These are phyloP conservation scores for Circinella minor DNA, from an alignment of 371 early-diverging fungal species.

Conservation along the genomic window DNA sequence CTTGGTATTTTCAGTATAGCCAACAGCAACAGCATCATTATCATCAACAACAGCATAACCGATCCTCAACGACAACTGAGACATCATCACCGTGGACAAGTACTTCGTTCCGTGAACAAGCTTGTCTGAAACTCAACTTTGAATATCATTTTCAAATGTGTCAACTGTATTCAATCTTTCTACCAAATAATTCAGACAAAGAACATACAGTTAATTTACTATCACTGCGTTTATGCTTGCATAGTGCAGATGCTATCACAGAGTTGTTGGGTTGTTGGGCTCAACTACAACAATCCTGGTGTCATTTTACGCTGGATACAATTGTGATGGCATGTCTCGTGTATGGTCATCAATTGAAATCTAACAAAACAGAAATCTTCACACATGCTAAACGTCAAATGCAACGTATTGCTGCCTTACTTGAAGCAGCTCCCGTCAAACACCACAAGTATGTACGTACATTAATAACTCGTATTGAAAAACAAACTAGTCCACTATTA, in stretches of 20 bases:
- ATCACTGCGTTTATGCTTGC: conserved; percentile 34
- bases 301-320: conserved; percentile 54
- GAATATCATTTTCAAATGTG: conserved; percentile 55
- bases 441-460: conserved; percentile 44
- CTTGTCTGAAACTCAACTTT: conserved; percentile 52
- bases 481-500: conserved; percentile 2
- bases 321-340: conserved; percentile 42
- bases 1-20: conserved; percentile 38
- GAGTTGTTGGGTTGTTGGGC: conserved; percentile 48
- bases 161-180: conserved; percentile 46
- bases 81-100: conserved; percentile 26
- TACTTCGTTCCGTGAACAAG: conserved; percentile 48
- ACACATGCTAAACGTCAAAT: conserved; percentile 31
- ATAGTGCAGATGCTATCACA: conserved; percentile 40
- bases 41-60: too few relatives aligned
- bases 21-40: conserved; percentile 22
- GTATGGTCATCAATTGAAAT: conserved; percentile 28
- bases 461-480: conserved; percentile 33
- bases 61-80: too few relatives aligned
- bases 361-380: conserved; percentile 2
- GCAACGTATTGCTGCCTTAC: conserved; percentile 28
- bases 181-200: conserved; percentile 22
- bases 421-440: conserved; percentile 37
- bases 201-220: conserved; percentile 27
- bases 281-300: conserved; percentile 47